These are phyloP conservation scores for Ophiorrhiza pumila DNA, from an alignment of 257 asterid genomes.

Conservation along the genomic window DNA sequence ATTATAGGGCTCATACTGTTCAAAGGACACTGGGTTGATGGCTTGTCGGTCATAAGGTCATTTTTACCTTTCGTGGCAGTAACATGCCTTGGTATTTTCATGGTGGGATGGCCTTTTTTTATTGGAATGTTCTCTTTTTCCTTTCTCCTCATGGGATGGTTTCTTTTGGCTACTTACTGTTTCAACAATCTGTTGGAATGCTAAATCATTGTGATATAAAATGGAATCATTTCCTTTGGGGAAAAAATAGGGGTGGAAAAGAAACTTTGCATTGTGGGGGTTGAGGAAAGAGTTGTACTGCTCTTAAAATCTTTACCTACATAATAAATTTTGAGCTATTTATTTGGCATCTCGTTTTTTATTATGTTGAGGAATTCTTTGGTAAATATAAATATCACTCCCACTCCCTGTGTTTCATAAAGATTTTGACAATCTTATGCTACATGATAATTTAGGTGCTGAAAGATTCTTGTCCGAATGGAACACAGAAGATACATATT, in stretches of 20 bases:
- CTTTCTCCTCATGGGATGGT: slow-evolving; percentile 64
- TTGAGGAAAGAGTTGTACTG: neutral
- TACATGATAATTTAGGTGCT: no score
- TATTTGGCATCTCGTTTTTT: neutral
- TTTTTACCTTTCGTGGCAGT: slow-evolving; percentile 67
- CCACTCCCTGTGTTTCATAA: neutral
- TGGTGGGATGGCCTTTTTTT: slow-evolving; percentile 87
- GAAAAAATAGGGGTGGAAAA: neutral
- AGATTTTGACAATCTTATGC: neutral
- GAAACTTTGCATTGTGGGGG: neutral
- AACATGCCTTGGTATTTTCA: slow-evolving; percentile 54
- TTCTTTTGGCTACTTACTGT: slow-evolving; percentile 46
- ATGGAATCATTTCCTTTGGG: neutral
- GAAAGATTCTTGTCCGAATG: no score
- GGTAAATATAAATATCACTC: no score
- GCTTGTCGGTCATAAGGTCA: slow-evolving; percentile 51
- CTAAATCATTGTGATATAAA: slow-evolving; percentile 18
- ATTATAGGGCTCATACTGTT: slow-evolving; percentile 61
- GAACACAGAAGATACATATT: no score
- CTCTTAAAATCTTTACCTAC: neutral
- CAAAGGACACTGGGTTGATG: slow-evolving; percentile 74
- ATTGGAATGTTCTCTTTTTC: slow-evolving; percentile 61
- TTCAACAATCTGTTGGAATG: slow-evolving; percentile 51
- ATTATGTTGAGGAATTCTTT: neutral
- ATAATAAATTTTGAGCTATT: neutral